These are phyloP conservation scores for Smithsoniella earleae DNA, from an alignment of 163 green algal genomes.

Conservation along the genomic window DNA sequence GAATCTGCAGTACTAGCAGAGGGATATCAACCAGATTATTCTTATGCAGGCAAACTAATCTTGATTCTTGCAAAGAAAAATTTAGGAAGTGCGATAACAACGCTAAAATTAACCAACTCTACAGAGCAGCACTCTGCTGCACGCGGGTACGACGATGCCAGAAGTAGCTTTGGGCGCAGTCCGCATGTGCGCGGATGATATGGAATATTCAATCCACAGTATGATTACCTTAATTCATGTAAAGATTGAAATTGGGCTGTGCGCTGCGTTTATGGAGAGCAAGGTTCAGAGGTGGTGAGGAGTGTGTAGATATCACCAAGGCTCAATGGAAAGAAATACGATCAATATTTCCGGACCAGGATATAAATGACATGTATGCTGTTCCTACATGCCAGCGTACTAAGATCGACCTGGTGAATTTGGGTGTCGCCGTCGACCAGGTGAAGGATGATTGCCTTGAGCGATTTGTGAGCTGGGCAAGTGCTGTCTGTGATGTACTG, in stretches of 20 bases:
- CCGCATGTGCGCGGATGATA: constrained; percentile 25
- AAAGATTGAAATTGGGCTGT: background rate
- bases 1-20: too few relatives aligned
- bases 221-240: background rate
- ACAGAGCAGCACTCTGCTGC: too few relatives aligned
- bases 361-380: constrained; percentile 52
- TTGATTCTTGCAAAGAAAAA: too few relatives aligned
- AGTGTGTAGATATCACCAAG: constrained; percentile 38
- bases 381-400: constrained; percentile 86
- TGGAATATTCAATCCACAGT: constrained; percentile 78
- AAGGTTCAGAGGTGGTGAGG: background rate
- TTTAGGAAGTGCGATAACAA: too few relatives aligned
- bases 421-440: constrained; percentile 67
- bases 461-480: constrained; percentile 75
- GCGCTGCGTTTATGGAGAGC: background rate
- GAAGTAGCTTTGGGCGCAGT: too few relatives aligned
- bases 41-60: too few relatives aligned
- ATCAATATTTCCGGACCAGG: constrained; percentile 61
- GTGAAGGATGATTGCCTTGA: constrained; percentile 91
- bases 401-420: constrained; percentile 72
- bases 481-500: constrained; percentile 55
- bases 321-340: constrained; percentile 60
- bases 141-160: too few relatives aligned
- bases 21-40: too few relatives aligned
- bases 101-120: too few relatives aligned